Evolutionary conservation across 768 basidiomycete species (phyloP).

Genomic region (Macrolepiota albuminosa): DNA sequence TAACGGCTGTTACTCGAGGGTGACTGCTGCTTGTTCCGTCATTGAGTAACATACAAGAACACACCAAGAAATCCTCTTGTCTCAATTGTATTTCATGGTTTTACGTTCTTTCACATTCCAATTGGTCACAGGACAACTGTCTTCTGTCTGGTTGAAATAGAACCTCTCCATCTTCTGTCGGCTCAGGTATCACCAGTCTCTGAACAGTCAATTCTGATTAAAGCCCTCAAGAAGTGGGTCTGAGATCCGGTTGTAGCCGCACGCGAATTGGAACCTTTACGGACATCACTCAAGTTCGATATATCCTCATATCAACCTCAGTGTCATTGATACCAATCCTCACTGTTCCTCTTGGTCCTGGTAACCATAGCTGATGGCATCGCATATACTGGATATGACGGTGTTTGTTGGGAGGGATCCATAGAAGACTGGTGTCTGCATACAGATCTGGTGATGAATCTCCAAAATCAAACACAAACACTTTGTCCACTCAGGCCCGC

Average conservation of each 20-base stretch:
- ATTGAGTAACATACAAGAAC: too few relatives aligned
- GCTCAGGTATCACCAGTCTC: neutral
- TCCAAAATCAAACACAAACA: neutral
- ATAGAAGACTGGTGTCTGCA: neutral
- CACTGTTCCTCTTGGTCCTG: too few relatives aligned
- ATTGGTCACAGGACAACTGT: neutral
- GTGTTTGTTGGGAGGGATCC: neutral
- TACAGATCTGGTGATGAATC: neutral
- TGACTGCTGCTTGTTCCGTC: too few relatives aligned
- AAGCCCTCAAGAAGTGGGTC: neutral
- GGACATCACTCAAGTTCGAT: too few relatives aligned
- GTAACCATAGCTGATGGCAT: neutral
- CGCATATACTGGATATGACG: neutral
- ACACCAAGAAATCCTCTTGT: too few relatives aligned
- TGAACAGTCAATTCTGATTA: neutral
- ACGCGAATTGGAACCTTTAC: too few relatives aligned
- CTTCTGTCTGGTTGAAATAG: neutral
- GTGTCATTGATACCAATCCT: too few relatives aligned
- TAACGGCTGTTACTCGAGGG: too few relatives aligned
- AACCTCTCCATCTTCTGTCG: neutral
- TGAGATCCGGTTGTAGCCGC: neutral
- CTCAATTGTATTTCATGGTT: too few relatives aligned
- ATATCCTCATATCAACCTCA: too few relatives aligned
- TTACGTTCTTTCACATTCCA: neutral
- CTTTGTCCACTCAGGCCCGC: neutral